Evolutionary conservation across 345 rosid species (phyloP).

Genomic region (Streptanthus diversifolius): DNA sequence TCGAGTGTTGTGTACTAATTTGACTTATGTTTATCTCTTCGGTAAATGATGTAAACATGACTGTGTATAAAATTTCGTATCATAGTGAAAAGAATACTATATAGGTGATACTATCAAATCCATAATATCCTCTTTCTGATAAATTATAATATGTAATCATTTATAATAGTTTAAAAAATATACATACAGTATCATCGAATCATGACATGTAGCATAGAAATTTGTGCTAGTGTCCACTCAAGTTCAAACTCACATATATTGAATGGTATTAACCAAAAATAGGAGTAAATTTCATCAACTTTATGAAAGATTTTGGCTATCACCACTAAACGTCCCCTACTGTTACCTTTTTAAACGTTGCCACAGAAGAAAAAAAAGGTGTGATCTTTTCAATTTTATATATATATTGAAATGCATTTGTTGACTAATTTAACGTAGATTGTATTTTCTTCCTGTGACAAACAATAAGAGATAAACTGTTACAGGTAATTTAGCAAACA

Average conservation of each 20-base stretch:
- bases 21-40: not conserved
- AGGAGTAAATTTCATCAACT: too few relatives aligned
- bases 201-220: not conserved
- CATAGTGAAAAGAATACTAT: not conserved
- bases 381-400: too few relatives aligned
- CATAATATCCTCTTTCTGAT: not conserved
- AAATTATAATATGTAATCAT: too few relatives aligned
- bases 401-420: not conserved
- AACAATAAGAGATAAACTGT: not conserved
- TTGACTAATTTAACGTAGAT: not conserved
- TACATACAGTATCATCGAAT: not conserved
- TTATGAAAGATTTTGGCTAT: too few relatives aligned
- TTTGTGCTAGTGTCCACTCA: not conserved
- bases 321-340: too few relatives aligned
- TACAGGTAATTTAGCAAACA: not conserved
- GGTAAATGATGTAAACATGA: constrained; percentile 9
- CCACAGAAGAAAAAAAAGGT: too few relatives aligned
- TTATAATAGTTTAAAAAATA: too few relatives aligned
- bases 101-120: not conserved
- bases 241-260: not conserved
- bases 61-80: not conserved
- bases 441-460: not conserved
- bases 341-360: too few relatives aligned
- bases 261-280: not conserved
- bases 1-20: constrained; percentile 14